Base-by-base conservation (phyloP, 108 stramenopile genomes). In the Pseudonitzschia multiseries region DNA sequence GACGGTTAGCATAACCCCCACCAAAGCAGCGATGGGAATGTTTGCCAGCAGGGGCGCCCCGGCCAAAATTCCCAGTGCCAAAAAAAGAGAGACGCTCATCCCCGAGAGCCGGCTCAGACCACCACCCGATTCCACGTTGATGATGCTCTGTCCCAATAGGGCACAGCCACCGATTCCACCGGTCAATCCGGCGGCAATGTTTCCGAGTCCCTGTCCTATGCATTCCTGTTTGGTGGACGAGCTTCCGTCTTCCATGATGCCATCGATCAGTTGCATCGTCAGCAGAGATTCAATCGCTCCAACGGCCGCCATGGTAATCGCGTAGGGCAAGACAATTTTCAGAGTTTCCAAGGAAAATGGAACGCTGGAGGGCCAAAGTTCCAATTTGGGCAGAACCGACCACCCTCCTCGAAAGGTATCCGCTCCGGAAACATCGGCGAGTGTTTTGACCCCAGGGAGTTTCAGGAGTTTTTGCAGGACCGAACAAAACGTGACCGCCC, bases 121-220 rank as follows among this genome's bases (percentile, higher is more conserved):
- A 36, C 91, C 93, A n/a, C 91, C 93, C 71, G 78, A 76, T 71
- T 90, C 79, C 13, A 89, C 86, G 72, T 89, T 92, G 54, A 95
- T 92, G 15, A 95, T 75, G 51, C 83, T 83, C 68, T 95, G 91
- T 17, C 93, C 93, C n/a, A 95, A 75, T 6, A 91, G 78, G 13
- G 88, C 93, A 54, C 91, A 91, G n/a, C 91, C 91, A 17, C 89
- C 93, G 67, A 92, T 90, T 9, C 93, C 91, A 40, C 89, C 88
- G 1, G 83, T 84, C 12, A 95, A 62, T 17, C 91, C 93, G 13
- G 73, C 57, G 48, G 83, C 67, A 29, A 95, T 51, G 52, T 95
- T 92, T 21, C 88, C 93, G 43, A 82, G 63, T 10, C 93, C 91
- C 59, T 91, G 90, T 10, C 86, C 90, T 54, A 87, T 64, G 24